Conservation (phyloP, 1,284 basidiomycete species). For the Moniliella sp. region DNA sequence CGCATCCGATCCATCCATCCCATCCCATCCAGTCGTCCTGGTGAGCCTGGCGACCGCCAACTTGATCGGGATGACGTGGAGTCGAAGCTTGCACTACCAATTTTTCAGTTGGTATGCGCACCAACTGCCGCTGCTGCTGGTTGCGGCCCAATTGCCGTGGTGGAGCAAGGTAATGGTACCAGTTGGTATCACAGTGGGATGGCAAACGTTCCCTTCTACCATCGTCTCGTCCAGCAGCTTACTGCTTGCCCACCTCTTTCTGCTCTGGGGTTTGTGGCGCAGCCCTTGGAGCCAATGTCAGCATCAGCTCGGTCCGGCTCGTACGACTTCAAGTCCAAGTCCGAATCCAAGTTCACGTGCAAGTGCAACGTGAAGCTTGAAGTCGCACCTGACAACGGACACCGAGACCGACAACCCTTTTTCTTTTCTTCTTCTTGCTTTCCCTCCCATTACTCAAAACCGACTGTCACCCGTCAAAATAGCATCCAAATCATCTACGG, state of each 20-base stretch:
- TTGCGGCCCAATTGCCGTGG: conserved; percentile 36
- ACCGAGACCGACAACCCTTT: too few relatives aligned
- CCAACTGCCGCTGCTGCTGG: conserved; percentile 65
- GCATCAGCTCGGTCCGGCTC: too few relatives aligned
- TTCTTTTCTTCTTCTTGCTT: too few relatives aligned
- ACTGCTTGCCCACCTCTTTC: conserved; percentile 1
- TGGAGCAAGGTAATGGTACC: conserved; percentile 2
- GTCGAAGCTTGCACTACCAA: conserved; percentile 91
- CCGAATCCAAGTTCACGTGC: too few relatives aligned
- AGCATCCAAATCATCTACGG: too few relatives aligned
- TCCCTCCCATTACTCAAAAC: too few relatives aligned
- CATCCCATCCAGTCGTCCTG: conserved; percentile 66
- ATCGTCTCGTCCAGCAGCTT: conserved; percentile 2
- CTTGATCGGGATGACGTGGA: conserved; percentile 69
- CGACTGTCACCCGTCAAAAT: too few relatives aligned
- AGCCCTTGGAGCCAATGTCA: too few relatives aligned
- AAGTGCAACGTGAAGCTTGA: too few relatives aligned
- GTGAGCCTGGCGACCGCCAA: conserved; percentile 73
- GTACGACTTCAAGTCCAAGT: too few relatives aligned
- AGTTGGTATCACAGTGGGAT: conserved; percentile 4
- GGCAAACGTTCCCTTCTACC: conserved; percentile 8
- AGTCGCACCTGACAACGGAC: too few relatives aligned
- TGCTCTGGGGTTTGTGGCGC: conserved; percentile 1
- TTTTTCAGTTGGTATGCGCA: conserved; percentile 96
- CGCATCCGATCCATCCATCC: too few relatives aligned